A percentile compares a stretch with the other conserved stretches of the same genome.
These are phyloP conservation scores for Gossypium rotundifolium DNA, from an alignment of 345 rosid species.

Conservation along the genomic window DNA sequence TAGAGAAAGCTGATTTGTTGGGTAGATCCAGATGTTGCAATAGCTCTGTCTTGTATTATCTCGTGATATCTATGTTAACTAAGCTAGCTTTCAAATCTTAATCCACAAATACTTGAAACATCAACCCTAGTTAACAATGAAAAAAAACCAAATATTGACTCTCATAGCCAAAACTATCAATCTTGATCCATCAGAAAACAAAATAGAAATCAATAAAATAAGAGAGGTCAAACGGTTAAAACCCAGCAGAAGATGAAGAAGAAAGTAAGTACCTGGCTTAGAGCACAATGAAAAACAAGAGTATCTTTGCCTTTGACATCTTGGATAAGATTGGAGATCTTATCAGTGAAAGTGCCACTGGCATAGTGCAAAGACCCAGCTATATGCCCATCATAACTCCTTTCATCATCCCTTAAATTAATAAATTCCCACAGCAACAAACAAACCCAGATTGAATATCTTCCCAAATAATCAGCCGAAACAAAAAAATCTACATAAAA, in stretches of 20 bases:
- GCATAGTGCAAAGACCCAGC: constrained; percentile 84
- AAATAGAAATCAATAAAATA: background rate
- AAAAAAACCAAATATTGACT: background rate
- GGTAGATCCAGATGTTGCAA: background rate
- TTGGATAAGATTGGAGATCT: constrained; percentile 69
- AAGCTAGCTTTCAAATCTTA: background rate
- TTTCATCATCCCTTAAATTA: constrained; percentile 69
- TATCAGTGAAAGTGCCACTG: constrained; percentile 58
- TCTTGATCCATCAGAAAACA: background rate
- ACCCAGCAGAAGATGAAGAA: background rate
- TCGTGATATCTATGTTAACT: background rate
- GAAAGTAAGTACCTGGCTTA: constrained; percentile 74
- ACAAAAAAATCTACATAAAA: background rate
- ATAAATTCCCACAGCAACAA: background rate
- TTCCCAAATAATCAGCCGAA: background rate
- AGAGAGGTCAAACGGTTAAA: background rate
- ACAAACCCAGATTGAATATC: background rate
- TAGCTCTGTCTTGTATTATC: background rate
- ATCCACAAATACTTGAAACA: background rate
- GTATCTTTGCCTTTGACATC: constrained; percentile 84
- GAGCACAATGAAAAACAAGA: constrained; percentile 90
- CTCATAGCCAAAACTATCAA: background rate
- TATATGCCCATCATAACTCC: constrained; percentile 93
- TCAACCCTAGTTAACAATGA: background rate
- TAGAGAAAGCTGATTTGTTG: background rate